A percentile compares a stretch with the other conserved stretches of the same genome.
Evolutionary conservation across 2,329 filamentous ascomycete species (phyloP).

Genomic region (Colletotrichum chrysophilum): DNA sequence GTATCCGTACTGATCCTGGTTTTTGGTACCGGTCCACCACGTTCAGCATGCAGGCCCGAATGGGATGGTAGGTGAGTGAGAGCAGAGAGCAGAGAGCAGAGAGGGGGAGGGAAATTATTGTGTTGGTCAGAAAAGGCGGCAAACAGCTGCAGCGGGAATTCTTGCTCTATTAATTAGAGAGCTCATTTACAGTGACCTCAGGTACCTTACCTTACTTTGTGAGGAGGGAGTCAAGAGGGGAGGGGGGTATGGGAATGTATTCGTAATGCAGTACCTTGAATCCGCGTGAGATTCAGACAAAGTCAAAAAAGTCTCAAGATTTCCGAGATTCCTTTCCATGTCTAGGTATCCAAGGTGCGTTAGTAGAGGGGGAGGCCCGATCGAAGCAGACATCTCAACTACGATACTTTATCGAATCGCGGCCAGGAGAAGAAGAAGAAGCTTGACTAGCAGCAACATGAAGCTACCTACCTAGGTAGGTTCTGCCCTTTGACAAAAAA

Average conservation of each 20-base stretch:
- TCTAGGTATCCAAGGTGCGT: background rate
- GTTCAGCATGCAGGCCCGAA: background rate
- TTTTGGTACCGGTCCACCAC: background rate
- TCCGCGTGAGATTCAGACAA: background rate
- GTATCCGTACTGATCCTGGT: background rate
- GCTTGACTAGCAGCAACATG: background rate
- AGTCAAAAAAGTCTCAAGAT: background rate
- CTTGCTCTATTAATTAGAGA: background rate
- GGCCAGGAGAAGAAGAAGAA: background rate
- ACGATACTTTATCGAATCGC: background rate
- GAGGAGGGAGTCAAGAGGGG: background rate
- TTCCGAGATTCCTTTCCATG: background rate
- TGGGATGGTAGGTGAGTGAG: background rate
- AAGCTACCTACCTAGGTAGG: background rate
- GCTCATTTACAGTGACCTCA: background rate
- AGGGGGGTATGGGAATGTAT: background rate
- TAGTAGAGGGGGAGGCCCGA: background rate
- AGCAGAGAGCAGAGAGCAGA: background rate
- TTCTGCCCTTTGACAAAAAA: background rate
- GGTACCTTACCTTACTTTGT: background rate
- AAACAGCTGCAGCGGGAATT: background rate
- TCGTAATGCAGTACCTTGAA: background rate
- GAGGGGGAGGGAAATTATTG: background rate
- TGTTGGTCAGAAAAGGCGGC: background rate
- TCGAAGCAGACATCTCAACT: background rate